Conservation (phyloP, 1,139 yeast genomes). For the Kodamaea plutei region DNA sequence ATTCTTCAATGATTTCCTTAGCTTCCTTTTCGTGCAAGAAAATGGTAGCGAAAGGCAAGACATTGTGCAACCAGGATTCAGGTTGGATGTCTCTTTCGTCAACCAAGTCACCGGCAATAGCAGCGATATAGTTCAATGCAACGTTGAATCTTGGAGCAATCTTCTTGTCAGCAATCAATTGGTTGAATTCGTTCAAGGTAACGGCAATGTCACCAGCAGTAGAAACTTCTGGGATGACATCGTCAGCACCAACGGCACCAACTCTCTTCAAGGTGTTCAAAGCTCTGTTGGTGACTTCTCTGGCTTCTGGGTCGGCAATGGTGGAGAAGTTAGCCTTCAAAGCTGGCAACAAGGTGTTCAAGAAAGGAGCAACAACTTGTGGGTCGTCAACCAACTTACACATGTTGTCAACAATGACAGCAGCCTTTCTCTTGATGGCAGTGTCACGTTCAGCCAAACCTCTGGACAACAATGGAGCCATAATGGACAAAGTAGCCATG, state of each 20-base stretch:
- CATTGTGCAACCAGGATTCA: slow-evolving; percentile 81
- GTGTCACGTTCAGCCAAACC: slow-evolving; percentile 99
- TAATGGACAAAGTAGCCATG: slow-evolving; percentile 97
- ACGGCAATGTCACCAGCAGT: slow-evolving; percentile 95
- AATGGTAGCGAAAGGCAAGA: slow-evolving; percentile 92
- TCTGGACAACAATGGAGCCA: slow-evolving; percentile 98
- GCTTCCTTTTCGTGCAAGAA: slow-evolving; percentile 93
- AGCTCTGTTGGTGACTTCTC: slow-evolving; percentile 97
- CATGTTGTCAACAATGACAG: slow-evolving; percentile 99
- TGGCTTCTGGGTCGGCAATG: slow-evolving; percentile 99
- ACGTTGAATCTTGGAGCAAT: slow-evolving; percentile 72
- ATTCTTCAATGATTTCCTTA: slow-evolving; percentile 85
- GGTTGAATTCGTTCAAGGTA: slow-evolving; percentile 77
- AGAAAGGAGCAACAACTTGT: slow-evolving; percentile 98
- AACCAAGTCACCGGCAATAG: slow-evolving; percentile 97
- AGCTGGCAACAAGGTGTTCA: slow-evolving; percentile 93
- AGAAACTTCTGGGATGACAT: slow-evolving; percentile 90
- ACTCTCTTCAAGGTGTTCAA: slow-evolving; percentile 97
- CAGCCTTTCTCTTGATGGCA: slow-evolving; percentile 98
- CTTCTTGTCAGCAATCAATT: slow-evolving; percentile 66
- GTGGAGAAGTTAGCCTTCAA: slow-evolving; percentile 88
- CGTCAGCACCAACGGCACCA: slow-evolving; percentile 92
- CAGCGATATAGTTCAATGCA: slow-evolving; percentile 81
- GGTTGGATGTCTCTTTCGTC: slow-evolving; percentile 97
- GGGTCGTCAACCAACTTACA: slow-evolving; percentile 99